These are phyloP conservation scores for Phaeoacremonium minimum DNA, from an alignment of 2,329 filamentous ascomycete genomes.

Conservation along the genomic window DNA sequence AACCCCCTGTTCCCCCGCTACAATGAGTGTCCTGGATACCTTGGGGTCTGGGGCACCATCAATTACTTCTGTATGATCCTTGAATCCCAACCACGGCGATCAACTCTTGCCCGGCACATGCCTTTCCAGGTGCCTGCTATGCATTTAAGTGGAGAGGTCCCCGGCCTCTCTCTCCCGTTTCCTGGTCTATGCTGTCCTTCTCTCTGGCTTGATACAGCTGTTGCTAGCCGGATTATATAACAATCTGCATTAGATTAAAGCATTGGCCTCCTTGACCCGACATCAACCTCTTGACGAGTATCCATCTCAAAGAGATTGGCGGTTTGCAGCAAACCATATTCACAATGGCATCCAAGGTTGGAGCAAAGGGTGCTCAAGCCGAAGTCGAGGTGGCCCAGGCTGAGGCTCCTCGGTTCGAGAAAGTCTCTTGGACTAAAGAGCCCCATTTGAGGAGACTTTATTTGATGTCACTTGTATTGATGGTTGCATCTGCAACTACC, in stretches of 20 bases:
- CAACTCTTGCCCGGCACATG: too few relatives aligned
- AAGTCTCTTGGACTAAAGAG: slow-evolving; percentile 50
- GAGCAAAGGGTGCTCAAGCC: slow-evolving; percentile 11
- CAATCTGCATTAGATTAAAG: background rate
- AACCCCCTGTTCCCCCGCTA: too few relatives aligned
- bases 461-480: slow-evolving; percentile 13
- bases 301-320: background rate
- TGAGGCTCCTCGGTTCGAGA: slow-evolving; percentile 43
- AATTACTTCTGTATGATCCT: too few relatives aligned
- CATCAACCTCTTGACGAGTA: background rate
- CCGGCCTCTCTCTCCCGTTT: too few relatives aligned
- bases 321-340: background rate
- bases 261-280: background rate
- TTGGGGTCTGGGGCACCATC: too few relatives aligned
- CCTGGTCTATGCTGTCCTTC: too few relatives aligned
- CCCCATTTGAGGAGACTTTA: slow-evolving; percentile 52
- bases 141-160: too few relatives aligned
- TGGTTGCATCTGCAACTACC: slow-evolving; percentile 10
- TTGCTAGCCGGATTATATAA: background rate
- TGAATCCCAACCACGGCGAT: too few relatives aligned
- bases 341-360: background rate
- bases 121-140: too few relatives aligned
- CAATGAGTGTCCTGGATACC: too few relatives aligned
- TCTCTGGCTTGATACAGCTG: too few relatives aligned
- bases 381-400: slow-evolving; percentile 29